Evolutionary conservation across 257 asterid species (phyloP), one percentile per base, ranked within the genome.

Genomic region (Coffea eugenioides): DNA sequence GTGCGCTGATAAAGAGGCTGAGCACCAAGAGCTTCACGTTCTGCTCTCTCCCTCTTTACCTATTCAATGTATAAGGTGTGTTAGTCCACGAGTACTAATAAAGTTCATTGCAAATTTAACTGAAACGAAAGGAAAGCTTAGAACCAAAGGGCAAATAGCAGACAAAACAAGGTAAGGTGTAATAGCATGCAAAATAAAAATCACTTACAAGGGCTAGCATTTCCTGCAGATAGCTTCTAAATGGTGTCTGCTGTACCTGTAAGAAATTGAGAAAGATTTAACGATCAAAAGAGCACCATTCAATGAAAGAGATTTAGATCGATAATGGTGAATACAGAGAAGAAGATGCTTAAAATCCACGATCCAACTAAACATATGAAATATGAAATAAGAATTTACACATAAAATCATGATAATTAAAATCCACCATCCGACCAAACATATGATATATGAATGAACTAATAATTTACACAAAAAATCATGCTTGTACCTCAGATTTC

Each of bases 1-100:
- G 95, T 83, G 56, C 99, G 97, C 88, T 95, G 97, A 79, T 93
- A 93, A 80, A 95, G 98, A 54, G 99, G 98, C 86, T 86, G 86
- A n/a, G 90, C 99, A 72, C 98, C 98, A n/a, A 93, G 90, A 45
- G 96, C 94, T 87, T 90, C 91, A 20, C 98, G 97, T 85, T 95
- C 99, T 52, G 98, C 98, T 2, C 78, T 85, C 91, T 95, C 99
- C 78, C 88, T 90, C 86, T 95, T 92, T 70, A 95, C 92, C 99
- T 95, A 92, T 73, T 84, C 36, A 66, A 45, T 0, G 14, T 12
- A 25, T 4, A 45, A 41, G 65, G 69, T 1, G 27, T 41, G 25
- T 20, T 15, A 41, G 16, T 8, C 71, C 36, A 39, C 20, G 2
- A 27, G 73, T 45, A 27, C 62, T 48, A 6, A 6, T 11, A 7